phyloP scores from a whole-genome alignment of 2,329 filamentous ascomycete species.

The Aureobasidium mangrovei region DNA sequence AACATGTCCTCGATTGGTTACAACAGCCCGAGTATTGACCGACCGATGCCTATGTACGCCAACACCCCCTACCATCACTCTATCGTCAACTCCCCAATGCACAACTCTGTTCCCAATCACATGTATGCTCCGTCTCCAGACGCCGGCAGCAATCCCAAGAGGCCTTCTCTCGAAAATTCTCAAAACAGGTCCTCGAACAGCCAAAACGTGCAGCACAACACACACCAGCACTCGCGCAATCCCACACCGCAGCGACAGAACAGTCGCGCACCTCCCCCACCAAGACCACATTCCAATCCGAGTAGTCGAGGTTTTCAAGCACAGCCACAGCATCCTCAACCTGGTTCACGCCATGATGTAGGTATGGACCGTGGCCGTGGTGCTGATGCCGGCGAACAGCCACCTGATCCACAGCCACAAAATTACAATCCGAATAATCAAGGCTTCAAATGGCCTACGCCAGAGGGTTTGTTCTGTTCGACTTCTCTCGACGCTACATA shows the following conservation, averaged over 20 bases:
- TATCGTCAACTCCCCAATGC: slow-evolving; percentile 35
- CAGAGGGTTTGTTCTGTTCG: slow-evolving; percentile 17
- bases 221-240: slow-evolving; percentile 21
- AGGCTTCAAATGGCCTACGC: slow-evolving; percentile 27
- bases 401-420: slow-evolving; percentile 18
- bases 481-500: too few species aligned
- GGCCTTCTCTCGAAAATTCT: slow-evolving; percentile 10
- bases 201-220: slow-evolving; percentile 13
- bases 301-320: slow-evolving; percentile 19
- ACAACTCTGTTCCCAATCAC: slow-evolving; percentile 22
- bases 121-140: slow-evolving; percentile 26
- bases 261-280: slow-evolving; percentile 4
- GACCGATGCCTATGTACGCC: slow-evolving; percentile 32
- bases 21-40: slow-evolving; percentile 26
- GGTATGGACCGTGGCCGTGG: slow-evolving; percentile 18
- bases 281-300: slow-evolving; percentile 9
- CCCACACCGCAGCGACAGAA: slow-evolving; percentile 13
- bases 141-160: slow-evolving; percentile 18
- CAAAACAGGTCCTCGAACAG: slow-evolving; percentile 10
- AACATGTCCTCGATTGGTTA: slow-evolving; percentile 36
- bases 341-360: slow-evolving; percentile 25
- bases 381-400: neutral
- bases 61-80: slow-evolving; percentile 31
- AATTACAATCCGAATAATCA: slow-evolving; percentile 29
- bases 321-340: slow-evolving; percentile 25